These are phyloP conservation scores for Calocybe indica DNA, from an alignment of 768 basidiomycete genomes.

Conservation along the genomic window DNA sequence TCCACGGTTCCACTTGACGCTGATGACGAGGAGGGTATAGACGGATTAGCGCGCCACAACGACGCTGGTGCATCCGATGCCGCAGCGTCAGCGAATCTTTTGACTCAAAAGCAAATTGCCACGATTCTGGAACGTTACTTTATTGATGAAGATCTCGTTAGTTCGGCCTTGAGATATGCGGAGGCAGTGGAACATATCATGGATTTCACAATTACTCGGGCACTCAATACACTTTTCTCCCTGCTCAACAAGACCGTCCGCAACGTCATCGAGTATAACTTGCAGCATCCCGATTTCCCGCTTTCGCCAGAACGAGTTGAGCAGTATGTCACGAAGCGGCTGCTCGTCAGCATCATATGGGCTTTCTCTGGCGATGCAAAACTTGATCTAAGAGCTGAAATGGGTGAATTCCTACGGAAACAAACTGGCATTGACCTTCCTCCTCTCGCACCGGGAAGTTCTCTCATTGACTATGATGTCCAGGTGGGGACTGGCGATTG, in stretches of 20 bases:
- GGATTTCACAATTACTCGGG: slow-evolving; percentile 92
- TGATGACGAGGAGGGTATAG: slow-evolving; percentile 77
- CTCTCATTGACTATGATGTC: slow-evolving; percentile 94
- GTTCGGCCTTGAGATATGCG: slow-evolving; percentile 71
- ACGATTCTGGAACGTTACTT: slow-evolving; percentile 79
- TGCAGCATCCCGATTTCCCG: slow-evolving; percentile 93
- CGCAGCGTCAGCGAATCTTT: slow-evolving; percentile 54
- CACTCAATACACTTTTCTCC: slow-evolving; percentile 94
- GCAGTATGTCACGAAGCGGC: slow-evolving; percentile 84
- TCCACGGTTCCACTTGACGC: slow-evolving; percentile 73
- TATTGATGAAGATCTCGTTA: slow-evolving; percentile 74
- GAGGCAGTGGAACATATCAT: slow-evolving; percentile 94
- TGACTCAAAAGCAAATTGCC: slow-evolving; percentile 72
- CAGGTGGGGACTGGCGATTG: slow-evolving; percentile 82
- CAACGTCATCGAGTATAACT: slow-evolving; percentile 91
- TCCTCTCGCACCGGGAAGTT: slow-evolving; percentile 62
- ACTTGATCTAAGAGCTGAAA: slow-evolving; percentile 77
- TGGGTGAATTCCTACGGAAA: slow-evolving; percentile 82
- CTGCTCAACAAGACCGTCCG: slow-evolving; percentile 94
- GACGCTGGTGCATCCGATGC: slow-evolving; percentile 44
- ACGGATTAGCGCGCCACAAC: slow-evolving; percentile 54
- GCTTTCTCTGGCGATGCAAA: slow-evolving; percentile 97
- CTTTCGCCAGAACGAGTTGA: slow-evolving; percentile 79
- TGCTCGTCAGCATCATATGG: slow-evolving; percentile 93
- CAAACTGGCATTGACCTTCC: slow-evolving; percentile 91